Evolutionary conservation across 106 monocot species (phyloP), one percentile per base, ranked within the genome.

Genomic region (Acanthochlamys bracteata): DNA sequence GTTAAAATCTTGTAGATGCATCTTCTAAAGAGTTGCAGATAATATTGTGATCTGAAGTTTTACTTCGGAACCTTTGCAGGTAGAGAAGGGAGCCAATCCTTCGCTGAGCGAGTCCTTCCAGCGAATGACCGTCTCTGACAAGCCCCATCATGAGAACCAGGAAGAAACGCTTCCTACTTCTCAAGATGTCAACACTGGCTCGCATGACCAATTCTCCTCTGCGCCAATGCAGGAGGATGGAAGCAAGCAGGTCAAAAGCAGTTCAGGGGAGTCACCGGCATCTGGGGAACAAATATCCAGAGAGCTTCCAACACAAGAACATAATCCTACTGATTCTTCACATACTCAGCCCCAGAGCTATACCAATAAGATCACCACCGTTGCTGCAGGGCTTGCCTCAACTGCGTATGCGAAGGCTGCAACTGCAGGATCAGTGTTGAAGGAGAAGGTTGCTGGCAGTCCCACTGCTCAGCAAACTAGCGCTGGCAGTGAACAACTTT

Each of bases 51-150:
- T 33, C 0, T 6, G 14, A 20, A 0, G 42, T 16, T 42, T 39
- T 45, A 9, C 7, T 10, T 42, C 7, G 33, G 25, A 14, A 39
- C 11, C 3, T 19, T 11, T 60, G 57, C 68, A 78, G 79, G 73
- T 19, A 61, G 76, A 79, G 11, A 76, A 71, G 25, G 73, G 59
- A 4, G 70, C 47, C 4, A 24, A 54, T 21, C 69, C 76, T 1
- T 69, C 78, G 0, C 54, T 82, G 0, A 60, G 62, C 23, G 65
- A 49, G 10, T 66, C 78, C 10, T 79, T 76, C 69, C 57, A 82
- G 21, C 43, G 57, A 13, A 76, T 86, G 78, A 0, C 57, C 14
- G 24, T 80, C 24, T 66, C 76, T 25, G 76, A 77, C 43, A 4
- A 70, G 20, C 56, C 46, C 17, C 25, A 59, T 3, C 19, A n/a